Evolutionary conservation across 2,329 filamentous ascomycete genomes (phyloP), one percentile per base, ranked within the genome.

Genomic region (Trichothecium roseum): DNA sequence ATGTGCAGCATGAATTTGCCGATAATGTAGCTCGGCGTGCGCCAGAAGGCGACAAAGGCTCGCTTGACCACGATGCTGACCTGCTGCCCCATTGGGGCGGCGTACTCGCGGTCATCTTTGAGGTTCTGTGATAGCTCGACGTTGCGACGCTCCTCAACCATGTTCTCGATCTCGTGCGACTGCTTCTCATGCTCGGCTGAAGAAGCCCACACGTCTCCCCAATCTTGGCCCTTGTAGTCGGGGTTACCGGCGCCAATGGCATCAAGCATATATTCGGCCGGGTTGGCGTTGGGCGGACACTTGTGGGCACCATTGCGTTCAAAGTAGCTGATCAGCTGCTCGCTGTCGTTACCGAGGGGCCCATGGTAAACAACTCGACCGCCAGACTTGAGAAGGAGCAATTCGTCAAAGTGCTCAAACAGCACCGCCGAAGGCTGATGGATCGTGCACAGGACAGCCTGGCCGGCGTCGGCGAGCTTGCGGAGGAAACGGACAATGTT

Each of bases 1-100:
- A 80, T 68, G 35, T 78, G 72, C 2, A 80, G 59, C 53, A 77
- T 66, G 40, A 78, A 68, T 54, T 76, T 79, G 29, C 76, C 74
- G 45, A 74, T 50, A 16, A 66, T 62, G 55, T 84, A 84, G 32
- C 76, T 65, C 0, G 79, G 77, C 2, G 67, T 69, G 9, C 80
- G 66, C 77, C 78, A 84, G 49, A 79, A 81, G 1, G 74, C 63
- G 9, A 74, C 46, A 40, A 81, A 81, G 3, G 69, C 60, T 13
- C 80, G 69, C 42, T 65, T 67, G 1, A 71, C 67, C 1, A 79
- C 70, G 4, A 67, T 57, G 18, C 48, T 39, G 1, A 71, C 66
- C 48, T 84, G 80, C 0, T 60, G 57, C 9, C 51, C 52, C 1
- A 78, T 49, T 0, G 77, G 69, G 56, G 77, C 74, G 3, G 80